A percentile compares a stretch with the other conserved stretches of the same genome.
Conservation (phyloP, 2,329 filamentous ascomycete species). For the Epichloe elymi region DNA sequence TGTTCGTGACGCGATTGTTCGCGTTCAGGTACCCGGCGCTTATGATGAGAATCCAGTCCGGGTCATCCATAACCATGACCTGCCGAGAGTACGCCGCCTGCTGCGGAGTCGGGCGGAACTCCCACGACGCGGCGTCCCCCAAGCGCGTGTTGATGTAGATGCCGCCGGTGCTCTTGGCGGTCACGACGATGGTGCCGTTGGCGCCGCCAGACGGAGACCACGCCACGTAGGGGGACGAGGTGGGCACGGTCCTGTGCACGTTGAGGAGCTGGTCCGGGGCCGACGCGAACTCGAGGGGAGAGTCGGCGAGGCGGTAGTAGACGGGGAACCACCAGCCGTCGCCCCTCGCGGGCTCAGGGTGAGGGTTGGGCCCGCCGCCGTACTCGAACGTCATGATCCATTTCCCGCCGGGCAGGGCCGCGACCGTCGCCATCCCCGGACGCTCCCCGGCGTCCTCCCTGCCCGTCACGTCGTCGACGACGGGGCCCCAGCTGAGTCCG, state of each 20-base stretch:
- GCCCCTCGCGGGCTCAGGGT: too few species aligned
- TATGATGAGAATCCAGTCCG: neutral
- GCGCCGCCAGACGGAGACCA: neutral
- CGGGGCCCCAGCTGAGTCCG: neutral
- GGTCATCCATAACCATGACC: neutral
- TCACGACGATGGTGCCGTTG: neutral
- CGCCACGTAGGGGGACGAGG: neutral
- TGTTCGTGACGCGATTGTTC: neutral
- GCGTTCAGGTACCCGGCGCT: neutral
- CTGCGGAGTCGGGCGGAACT: neutral
- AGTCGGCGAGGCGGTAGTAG: neutral
- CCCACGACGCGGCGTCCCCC: neutral
- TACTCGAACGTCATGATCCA: slow-evolving; percentile 1
- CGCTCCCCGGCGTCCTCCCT: neutral
- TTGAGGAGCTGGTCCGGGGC: neutral
- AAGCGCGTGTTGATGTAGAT: neutral
- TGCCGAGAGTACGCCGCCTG: neutral
- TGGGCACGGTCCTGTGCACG: neutral
- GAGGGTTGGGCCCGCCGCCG: neutral
- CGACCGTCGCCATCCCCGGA: neutral
- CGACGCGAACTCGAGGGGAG: neutral
- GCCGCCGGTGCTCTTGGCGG: neutral
- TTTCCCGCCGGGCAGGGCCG: neutral
- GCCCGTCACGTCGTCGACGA: neutral
- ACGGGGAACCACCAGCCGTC: neutral